Conservation (phyloP, 768 basidiomycete genomes). For the Boletus reticulatus region DNA sequence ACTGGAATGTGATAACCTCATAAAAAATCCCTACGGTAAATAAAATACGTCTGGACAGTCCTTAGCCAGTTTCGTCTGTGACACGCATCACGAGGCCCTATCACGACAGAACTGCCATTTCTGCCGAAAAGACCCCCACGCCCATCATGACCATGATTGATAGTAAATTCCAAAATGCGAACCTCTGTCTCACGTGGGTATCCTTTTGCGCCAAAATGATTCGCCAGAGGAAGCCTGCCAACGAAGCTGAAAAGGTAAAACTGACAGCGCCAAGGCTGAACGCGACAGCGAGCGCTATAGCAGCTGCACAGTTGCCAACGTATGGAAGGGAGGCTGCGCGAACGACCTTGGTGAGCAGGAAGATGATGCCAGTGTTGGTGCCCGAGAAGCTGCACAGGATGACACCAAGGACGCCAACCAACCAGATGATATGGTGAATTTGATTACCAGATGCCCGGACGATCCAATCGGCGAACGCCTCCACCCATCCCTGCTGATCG, state of each 20-base stretch:
- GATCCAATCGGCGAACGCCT: conserved; percentile 74
- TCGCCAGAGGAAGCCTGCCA: conserved; percentile 54
- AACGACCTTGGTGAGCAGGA: conserved; percentile 67
- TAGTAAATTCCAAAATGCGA: conserved; percentile 70
- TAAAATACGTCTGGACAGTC: too few relatives aligned
- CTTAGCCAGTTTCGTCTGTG: too few relatives aligned
- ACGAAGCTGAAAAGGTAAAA: too few relatives aligned
- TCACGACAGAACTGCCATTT: conserved; percentile 57
- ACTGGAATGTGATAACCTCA: too few relatives aligned
- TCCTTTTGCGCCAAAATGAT: conserved; percentile 72
- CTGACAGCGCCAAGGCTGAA: too few relatives aligned
- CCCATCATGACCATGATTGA: conserved; percentile 65
- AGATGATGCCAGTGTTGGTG: conserved; percentile 90
- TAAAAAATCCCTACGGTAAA: too few relatives aligned
- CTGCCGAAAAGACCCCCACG: conserved; percentile 68
- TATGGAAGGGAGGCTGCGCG: conserved; percentile 13
- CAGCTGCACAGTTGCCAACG: conserved; percentile 52
- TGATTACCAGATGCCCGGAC: conserved; percentile 40
- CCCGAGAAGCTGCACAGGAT: conserved; percentile 79
- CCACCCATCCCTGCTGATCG: conserved; percentile 82
- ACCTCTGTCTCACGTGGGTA: conserved; percentile 58
- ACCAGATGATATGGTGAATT: conserved; percentile 54
- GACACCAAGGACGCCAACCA: conserved; percentile 70
- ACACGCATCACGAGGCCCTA: neutral
- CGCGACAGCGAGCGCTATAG: too few relatives aligned